Percentiles rank a stretch among this genome's conserved stretches.
phyloP scores from a whole-genome alignment of 805 yeast species.

The Monosporozyma solicola region DNA sequence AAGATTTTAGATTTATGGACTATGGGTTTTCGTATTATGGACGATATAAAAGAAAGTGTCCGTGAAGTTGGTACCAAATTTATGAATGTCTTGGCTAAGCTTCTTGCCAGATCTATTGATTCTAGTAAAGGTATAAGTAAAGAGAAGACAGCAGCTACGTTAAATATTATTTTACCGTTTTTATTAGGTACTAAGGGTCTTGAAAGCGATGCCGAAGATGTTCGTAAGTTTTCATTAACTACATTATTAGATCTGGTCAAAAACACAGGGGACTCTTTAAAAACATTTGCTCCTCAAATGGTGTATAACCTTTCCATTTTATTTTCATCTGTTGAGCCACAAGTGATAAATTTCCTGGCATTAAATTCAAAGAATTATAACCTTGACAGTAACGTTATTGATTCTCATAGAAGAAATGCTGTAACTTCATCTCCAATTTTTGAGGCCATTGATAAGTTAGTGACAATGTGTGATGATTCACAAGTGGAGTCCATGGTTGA shows the following conservation, averaged over 20 bases:
- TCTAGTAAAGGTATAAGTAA: slow-evolving; percentile 33
- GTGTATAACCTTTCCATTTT: slow-evolving; percentile 59
- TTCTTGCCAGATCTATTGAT: slow-evolving; percentile 50
- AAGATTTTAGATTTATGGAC: slow-evolving; percentile 67
- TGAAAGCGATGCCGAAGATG: slow-evolving; percentile 79
- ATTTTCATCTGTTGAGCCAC: slow-evolving; percentile 88
- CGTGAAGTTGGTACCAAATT: slow-evolving; percentile 68
- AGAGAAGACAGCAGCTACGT: slow-evolving; percentile 36
- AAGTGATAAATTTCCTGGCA: slow-evolving; percentile 73
- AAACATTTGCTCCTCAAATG: slow-evolving; percentile 59
- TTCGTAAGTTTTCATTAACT: slow-evolving; percentile 62
- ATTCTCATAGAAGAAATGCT: slow-evolving; percentile 63
- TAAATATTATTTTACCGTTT: slow-evolving; percentile 63
- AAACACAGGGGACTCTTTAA: slow-evolving; percentile 49
- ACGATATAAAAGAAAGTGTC: slow-evolving; percentile 91
- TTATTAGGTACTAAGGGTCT: slow-evolving; percentile 72
- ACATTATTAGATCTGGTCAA: slow-evolving; percentile 66
- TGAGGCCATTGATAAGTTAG: slow-evolving; percentile 69
- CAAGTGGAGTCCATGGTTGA: slow-evolving; percentile 37
- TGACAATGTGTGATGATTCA: slow-evolving; percentile 48
- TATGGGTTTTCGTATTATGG: slow-evolving; percentile 81
- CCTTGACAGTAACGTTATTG: slow-evolving; percentile 59
- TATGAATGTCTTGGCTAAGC: slow-evolving; percentile 56
- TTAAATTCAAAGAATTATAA: slow-evolving; percentile 86
- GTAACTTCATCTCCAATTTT: slow-evolving; percentile 79